phyloP scores from a whole-genome alignment of 176 grass and related monocot species.

The Rhipidocladum racemiflorum region DNA sequence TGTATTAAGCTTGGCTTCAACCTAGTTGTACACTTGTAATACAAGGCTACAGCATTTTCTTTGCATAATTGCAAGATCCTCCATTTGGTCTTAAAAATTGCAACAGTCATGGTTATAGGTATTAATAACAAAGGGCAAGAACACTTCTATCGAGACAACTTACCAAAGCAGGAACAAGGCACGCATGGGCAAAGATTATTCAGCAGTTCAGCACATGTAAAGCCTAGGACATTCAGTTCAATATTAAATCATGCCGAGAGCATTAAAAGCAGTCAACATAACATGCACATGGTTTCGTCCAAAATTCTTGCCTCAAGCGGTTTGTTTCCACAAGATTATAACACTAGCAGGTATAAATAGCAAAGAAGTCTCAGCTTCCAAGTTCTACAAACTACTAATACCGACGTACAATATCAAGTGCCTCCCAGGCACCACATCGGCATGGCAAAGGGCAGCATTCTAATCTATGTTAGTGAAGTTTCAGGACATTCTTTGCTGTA shows the following conservation, averaged over 20 bases:
- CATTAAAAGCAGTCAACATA: conserved; percentile 25
- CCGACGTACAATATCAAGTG: conserved; percentile 3
- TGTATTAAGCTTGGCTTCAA: not conserved
- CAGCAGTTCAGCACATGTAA: not conserved
- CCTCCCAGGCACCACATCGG: conserved; percentile 14
- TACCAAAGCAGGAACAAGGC: not conserved
- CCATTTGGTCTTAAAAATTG: not conserved
- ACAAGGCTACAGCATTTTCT: not conserved
- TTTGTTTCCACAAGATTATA: conserved; percentile 4
- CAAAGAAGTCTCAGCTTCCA: conserved; percentile 16
- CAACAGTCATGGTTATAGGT: too few relatives aligned
- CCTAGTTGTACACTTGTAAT: conserved; percentile 23
- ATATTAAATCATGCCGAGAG: not conserved
- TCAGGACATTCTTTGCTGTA: conserved; percentile 21
- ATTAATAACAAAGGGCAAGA: not conserved
- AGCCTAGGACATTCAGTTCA: not conserved
- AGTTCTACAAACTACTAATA: conserved; percentile 4
- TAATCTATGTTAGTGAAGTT: conserved; percentile 45
- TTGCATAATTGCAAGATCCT: not conserved
- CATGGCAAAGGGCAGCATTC: conserved; percentile 15
- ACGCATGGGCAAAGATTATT: not conserved
- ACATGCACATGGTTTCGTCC: conserved; percentile 16
- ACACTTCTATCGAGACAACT: not conserved
- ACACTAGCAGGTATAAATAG: conserved; percentile 25
- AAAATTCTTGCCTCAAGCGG: conserved; percentile 27